These are phyloP conservation scores for Backusella morwellensis DNA, from an alignment of 192 early-diverging fungal genomes.

Conservation along the genomic window DNA sequence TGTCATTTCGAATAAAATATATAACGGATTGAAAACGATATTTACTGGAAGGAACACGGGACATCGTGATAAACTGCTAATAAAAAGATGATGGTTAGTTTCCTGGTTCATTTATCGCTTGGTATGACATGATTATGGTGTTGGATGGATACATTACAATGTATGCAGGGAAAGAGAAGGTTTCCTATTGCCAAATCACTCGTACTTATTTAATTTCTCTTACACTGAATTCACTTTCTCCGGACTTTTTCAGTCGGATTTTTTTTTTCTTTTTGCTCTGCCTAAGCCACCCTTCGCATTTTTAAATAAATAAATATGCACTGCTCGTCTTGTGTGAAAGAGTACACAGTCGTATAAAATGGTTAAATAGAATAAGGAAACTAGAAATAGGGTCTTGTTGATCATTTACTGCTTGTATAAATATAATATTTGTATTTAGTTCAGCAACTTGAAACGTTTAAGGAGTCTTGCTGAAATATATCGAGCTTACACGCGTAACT, in stretches of 20 bases:
- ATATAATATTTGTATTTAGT: no score
- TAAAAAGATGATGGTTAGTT: background rate
- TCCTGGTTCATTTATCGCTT: background rate
- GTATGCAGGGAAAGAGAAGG: slow-evolving; percentile 27
- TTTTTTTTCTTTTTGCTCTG: background rate
- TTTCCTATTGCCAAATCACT: background rate
- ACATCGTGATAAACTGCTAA: slow-evolving; percentile 6
- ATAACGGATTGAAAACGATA: background rate
- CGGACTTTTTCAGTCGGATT: background rate
- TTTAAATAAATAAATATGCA: no score
- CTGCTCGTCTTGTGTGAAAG: no score
- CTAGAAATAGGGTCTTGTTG: no score
- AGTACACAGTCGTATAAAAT: no score
- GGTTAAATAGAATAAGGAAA: no score
- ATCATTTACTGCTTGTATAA: no score
- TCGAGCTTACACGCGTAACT: no score
- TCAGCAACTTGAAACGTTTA: no score
- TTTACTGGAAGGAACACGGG: slow-evolving; percentile 11
- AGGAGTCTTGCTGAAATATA: no score
- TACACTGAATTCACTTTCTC: background rate
- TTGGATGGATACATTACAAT: slow-evolving; percentile 17
- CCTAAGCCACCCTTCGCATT: background rate
- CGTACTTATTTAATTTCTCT: background rate
- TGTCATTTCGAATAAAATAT: background rate
- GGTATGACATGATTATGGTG: background rate